Conservation (phyloP, 257 asterid species). For the Nicotiana paniculata region DNA sequence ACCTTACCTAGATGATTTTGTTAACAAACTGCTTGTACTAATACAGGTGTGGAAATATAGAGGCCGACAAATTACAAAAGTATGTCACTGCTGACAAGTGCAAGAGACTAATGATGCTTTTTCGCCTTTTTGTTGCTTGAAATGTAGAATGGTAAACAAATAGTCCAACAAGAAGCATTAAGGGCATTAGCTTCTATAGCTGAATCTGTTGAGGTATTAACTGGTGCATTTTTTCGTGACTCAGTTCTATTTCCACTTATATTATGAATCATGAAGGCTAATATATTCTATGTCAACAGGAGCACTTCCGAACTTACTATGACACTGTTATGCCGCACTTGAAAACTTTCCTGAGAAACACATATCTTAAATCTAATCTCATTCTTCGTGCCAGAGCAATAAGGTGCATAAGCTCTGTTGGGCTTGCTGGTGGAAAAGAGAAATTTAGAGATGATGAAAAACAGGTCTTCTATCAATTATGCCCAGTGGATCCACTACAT, state of each 20-base stretch:
- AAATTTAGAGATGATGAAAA: constrained; percentile 78
- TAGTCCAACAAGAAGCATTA: constrained; percentile 41
- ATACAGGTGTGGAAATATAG: constrained; percentile 45
- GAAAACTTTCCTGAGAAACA: constrained; percentile 72
- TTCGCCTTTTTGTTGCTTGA: constrained; percentile 16
- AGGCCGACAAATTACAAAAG: neutral
- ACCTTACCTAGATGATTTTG: constrained; percentile 77
- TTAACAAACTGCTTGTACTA: constrained; percentile 69
- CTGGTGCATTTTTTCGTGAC: neutral
- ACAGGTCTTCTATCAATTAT: constrained; percentile 36
- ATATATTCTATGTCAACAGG: constrained; percentile 28
- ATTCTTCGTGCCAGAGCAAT: constrained; percentile 59
- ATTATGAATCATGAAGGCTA: neutral
- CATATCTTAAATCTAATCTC: constrained; percentile 71
- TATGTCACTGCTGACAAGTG: too few relatives aligned
- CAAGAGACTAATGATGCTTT: too few relatives aligned
- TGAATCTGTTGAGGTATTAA: constrained; percentile 82
- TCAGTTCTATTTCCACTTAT: neutral
- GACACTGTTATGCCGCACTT: constrained; percentile 86
- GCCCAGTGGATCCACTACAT: too few relatives aligned
- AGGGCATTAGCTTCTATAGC: constrained; percentile 76
- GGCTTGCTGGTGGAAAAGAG: constrained; percentile 90
- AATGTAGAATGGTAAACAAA: constrained; percentile 78
- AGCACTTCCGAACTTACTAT: constrained; percentile 69
- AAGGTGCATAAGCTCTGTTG: constrained; percentile 57